Conservation (phyloP, 805 yeast genomes). For the Candida anglica region DNA sequence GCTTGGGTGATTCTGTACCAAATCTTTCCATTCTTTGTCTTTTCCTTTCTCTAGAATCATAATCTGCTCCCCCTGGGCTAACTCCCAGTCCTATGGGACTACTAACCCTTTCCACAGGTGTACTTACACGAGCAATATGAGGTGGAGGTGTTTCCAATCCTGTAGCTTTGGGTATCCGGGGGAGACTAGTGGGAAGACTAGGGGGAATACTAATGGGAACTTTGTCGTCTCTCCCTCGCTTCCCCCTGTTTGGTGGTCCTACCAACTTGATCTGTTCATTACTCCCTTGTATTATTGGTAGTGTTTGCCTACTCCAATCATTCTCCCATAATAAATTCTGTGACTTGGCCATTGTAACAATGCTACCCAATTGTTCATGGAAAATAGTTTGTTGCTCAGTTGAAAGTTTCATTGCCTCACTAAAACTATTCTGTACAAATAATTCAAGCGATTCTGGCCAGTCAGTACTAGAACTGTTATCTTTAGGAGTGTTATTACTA, state of each 20-base stretch:
- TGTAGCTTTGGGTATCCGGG: no score
- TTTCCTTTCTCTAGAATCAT: conserved; percentile 31
- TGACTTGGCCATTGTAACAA: conserved; percentile 47
- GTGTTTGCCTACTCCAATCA: conserved; percentile 49
- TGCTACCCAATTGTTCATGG: conserved; percentile 45
- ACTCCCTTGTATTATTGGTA: conserved; percentile 41
- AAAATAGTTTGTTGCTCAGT: conserved; percentile 33
- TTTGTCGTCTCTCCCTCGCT: neutral
- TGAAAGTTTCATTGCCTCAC: conserved; percentile 28
- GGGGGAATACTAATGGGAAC: no score
- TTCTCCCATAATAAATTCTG: conserved; percentile 41
- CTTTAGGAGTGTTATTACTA: no score
- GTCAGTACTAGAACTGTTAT: conserved; percentile 1
- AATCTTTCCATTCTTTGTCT: conserved; percentile 48
- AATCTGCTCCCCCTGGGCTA: no score
- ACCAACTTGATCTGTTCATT: conserved; percentile 1
- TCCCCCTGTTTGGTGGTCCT: conserved; percentile 3
- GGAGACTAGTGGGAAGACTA: no score
- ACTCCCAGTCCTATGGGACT: no score
- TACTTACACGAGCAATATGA: no score
- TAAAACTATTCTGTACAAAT: conserved; percentile 48
- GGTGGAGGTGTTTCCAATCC: no score
- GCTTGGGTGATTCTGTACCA: conserved; percentile 19
- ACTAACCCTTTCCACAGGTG: no score
- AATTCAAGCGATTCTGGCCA: conserved; percentile 57